These are phyloP conservation scores for Naganishia sp. DNA, from an alignment of 1,284 basidiomycete genomes.

Conservation along the genomic window DNA sequence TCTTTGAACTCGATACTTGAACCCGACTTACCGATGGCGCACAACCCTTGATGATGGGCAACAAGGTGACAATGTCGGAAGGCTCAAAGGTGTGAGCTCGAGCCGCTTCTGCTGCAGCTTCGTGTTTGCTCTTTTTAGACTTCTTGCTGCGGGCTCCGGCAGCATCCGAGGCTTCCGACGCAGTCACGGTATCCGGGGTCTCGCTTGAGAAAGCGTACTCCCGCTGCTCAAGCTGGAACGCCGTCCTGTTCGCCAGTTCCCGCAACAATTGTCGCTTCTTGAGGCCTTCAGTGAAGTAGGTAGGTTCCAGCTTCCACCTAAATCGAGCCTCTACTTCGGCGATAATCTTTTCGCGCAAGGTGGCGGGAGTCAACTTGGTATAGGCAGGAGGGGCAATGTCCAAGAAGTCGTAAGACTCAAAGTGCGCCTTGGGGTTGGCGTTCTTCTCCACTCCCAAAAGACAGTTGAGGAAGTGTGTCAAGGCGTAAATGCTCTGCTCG, in stretches of 20 bases:
- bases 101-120: constrained; percentile 32
- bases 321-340: constrained; percentile 56
- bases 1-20: background rate
- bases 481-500: constrained; percentile 52
- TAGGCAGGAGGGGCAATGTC: constrained; percentile 50
- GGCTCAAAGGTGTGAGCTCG: constrained; percentile 56
- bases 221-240: constrained; percentile 59
- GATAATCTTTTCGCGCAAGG: constrained; percentile 53
- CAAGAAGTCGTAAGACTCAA: constrained; percentile 48
- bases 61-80: constrained; percentile 58
- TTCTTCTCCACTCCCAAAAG: constrained; percentile 57
- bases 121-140: constrained; percentile 46
- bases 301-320: constrained; percentile 56
- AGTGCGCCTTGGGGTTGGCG: constrained; percentile 53
- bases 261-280: constrained; percentile 57
- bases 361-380: constrained; percentile 57
- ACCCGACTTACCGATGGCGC: constrained; percentile 53
- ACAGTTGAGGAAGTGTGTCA: constrained; percentile 64
- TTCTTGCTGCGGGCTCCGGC: constrained; percentile 46
- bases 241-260: constrained; percentile 58
- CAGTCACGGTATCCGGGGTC: constrained; percentile 38
- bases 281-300: constrained; percentile 50
- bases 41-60: constrained; percentile 59
- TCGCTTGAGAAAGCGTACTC: constrained; percentile 54
- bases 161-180: constrained; percentile 34